Percentiles rank a stretch among this genome's conserved stretches.
Conservation (phyloP, 2,329 filamentous ascomycete genomes). For the Rutstroemia sp. region DNA sequence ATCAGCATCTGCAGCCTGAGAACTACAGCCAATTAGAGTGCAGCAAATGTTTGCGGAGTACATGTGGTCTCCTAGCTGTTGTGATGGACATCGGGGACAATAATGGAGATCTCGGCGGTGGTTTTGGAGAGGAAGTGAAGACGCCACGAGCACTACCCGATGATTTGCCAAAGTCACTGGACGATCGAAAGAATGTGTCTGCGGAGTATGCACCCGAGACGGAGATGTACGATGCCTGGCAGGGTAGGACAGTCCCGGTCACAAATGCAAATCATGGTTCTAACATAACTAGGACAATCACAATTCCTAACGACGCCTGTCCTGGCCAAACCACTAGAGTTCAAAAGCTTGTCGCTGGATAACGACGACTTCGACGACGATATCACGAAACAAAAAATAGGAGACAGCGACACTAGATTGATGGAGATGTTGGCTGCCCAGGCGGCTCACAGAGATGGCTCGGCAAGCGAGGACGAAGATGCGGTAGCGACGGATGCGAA, state of each 20-base stretch:
- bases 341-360: slow-evolving; percentile 74
- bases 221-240: slow-evolving; percentile 98
- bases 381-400: slow-evolving; percentile 43
- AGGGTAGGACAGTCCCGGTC: slow-evolving; percentile 50
- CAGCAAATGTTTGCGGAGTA: slow-evolving; percentile 20
- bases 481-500: slow-evolving; percentile 68
- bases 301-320: slow-evolving; percentile 88
- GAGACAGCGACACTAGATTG: slow-evolving; percentile 78
- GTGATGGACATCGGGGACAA: slow-evolving; percentile 54
- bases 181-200: slow-evolving; percentile 71
- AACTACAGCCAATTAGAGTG: background rate
- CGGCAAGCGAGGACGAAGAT: slow-evolving; percentile 70
- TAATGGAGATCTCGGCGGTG: slow-evolving; percentile 32
- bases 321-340: slow-evolving; percentile 74
- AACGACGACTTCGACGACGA: slow-evolving; percentile 65
- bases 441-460: slow-evolving; percentile 72
- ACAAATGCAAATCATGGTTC: slow-evolving; percentile 11
- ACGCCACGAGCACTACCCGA: slow-evolving; percentile 55
- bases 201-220: slow-evolving; percentile 65
- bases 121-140: slow-evolving; percentile 30
- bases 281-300: slow-evolving; percentile 64
- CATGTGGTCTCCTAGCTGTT: slow-evolving; percentile 27
- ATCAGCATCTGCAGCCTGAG: background rate
- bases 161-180: slow-evolving; percentile 84
- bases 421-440: slow-evolving; percentile 96